Conservation (phyloP, 768 basidiomycete genomes). For the Suillus subaureus region DNA sequence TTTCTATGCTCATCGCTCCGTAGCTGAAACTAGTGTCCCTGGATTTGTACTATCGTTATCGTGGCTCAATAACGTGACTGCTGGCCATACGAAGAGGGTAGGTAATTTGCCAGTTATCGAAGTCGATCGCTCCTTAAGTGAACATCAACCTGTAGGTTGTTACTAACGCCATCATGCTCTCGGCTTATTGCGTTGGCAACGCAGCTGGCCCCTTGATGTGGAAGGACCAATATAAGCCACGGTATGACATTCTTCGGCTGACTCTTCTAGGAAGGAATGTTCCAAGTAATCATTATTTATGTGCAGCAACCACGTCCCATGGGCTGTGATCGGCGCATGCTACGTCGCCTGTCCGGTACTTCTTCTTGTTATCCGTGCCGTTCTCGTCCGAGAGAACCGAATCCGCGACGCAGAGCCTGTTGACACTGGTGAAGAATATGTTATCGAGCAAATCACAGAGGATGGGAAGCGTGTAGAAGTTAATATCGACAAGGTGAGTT, state of each 20-base stretch:
- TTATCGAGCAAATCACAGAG: conserved; percentile 46
- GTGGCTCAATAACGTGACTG: conserved; percentile 61
- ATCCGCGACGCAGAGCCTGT: conserved; percentile 51
- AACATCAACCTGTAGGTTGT: conserved; percentile 10
- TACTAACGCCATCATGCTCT: conserved; percentile 64
- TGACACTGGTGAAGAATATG: conserved; percentile 57
- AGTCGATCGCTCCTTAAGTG: neutral
- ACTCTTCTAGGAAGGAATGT: neutral
- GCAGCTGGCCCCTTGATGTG: conserved; percentile 73
- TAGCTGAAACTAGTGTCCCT: conserved; percentile 47
- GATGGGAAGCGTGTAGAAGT: conserved; percentile 54
- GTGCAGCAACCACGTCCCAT: conserved; percentile 62
- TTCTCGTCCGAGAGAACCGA: conserved; percentile 57
- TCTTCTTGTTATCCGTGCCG: conserved; percentile 47
- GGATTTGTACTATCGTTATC: conserved; percentile 58
- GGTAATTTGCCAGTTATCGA: conserved; percentile 35
- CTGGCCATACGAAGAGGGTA: conserved; percentile 66
- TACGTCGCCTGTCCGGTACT: conserved; percentile 51
- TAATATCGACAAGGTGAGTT: conserved; percentile 60
- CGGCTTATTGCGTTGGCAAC: conserved; percentile 62
- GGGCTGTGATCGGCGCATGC: conserved; percentile 69
- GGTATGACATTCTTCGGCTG: conserved; percentile 35
- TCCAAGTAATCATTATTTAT: neutral
- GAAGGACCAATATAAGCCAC: conserved; percentile 61
- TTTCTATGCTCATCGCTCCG: neutral